Evolutionary conservation across 2,329 filamentous ascomycete genomes (phyloP).

Genomic region (Septoria linicola): DNA sequence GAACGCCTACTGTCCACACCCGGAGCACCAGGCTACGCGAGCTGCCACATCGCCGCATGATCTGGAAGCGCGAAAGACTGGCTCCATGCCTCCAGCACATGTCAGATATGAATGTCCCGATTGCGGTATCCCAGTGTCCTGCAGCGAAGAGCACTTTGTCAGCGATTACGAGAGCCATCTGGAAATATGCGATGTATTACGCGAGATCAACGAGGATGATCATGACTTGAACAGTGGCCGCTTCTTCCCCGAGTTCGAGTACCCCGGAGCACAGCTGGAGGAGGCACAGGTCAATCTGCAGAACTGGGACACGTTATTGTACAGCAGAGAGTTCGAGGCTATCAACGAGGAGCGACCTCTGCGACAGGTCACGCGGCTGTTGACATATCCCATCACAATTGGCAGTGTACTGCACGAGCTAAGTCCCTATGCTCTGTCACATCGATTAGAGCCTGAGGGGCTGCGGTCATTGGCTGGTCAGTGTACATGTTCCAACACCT

Average conservation of each 20-base stretch:
- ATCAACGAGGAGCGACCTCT: conserved; percentile 88
- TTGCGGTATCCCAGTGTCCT: conserved; percentile 91
- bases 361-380: conserved; percentile 85
- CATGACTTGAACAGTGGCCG: conserved; percentile 89
- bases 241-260: conserved; percentile 90
- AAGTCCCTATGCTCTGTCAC: conserved; percentile 83
- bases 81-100: conserved; percentile 68
- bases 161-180: conserved; percentile 93
- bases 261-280: conserved; percentile 82
- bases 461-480: conserved; percentile 89
- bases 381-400: conserved; percentile 92
- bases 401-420: conserved; percentile 90
- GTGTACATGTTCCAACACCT: conserved; percentile 36
- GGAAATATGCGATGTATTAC: conserved; percentile 84
- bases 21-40: conserved; percentile 75
- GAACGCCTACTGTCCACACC: conserved; percentile 91
- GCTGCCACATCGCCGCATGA: conserved; percentile 64
- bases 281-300: conserved; percentile 95
- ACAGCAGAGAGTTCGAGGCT: conserved; percentile 85
- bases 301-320: conserved; percentile 97
- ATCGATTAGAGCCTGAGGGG: conserved; percentile 80
- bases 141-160: conserved; percentile 91
- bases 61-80: conserved; percentile 61
- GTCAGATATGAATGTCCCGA: conserved; percentile 94
- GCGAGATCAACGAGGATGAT: conserved; percentile 96